A percentile compares a stretch with the other conserved stretches of the same genome.
phyloP scores from a whole-genome alignment of 2,329 filamentous ascomycete species.

The Pyrenochaeta sp. region DNA sequence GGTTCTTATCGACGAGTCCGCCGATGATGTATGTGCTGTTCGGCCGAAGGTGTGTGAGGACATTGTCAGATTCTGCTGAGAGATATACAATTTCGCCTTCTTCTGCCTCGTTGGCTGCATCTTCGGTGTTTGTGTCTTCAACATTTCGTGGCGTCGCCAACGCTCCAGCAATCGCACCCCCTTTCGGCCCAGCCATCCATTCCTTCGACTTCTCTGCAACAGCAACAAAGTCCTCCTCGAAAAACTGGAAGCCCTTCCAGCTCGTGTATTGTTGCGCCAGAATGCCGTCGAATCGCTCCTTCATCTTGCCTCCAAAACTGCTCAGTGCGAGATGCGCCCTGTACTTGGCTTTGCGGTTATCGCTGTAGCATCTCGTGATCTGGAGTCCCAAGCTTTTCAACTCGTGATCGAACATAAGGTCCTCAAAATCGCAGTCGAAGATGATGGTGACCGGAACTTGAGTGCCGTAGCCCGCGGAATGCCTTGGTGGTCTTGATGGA shows the following conservation, averaged over 20 bases:
- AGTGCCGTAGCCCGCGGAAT: conserved; percentile 47
- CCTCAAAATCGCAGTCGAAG: conserved; percentile 91
- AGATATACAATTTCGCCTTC: conserved; percentile 80
- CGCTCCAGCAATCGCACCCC: conserved; percentile 66
- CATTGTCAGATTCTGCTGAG: conserved; percentile 88
- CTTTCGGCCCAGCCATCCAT: conserved; percentile 68
- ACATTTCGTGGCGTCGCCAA: conserved; percentile 52
- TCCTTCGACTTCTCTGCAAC: conserved; percentile 71
- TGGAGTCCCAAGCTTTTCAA: conserved; percentile 82
- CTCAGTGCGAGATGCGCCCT: conserved; percentile 77
- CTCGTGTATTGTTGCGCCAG: conserved; percentile 73
- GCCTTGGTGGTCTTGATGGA: conserved; percentile 24
- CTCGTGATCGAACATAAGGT: conserved; percentile 88
- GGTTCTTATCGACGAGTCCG: conserved; percentile 93
- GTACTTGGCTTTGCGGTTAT: conserved; percentile 75
- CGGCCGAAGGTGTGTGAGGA: conserved; percentile 81
- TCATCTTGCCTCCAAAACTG: conserved; percentile 77
- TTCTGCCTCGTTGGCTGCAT: conserved; percentile 34
- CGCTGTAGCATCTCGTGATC: conserved; percentile 86
- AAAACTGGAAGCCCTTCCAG: conserved; percentile 81
- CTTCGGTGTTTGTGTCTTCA: conserved; percentile 34
- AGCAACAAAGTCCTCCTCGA: conserved; percentile 75
- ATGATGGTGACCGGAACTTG: conserved; percentile 81
- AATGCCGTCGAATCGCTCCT: conserved; percentile 79
- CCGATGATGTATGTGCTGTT: conserved; percentile 93